Percentiles rank a stretch among this genome's conserved stretches.
Conservation (phyloP, 83 land plant species). For the Picea abies region DNA sequence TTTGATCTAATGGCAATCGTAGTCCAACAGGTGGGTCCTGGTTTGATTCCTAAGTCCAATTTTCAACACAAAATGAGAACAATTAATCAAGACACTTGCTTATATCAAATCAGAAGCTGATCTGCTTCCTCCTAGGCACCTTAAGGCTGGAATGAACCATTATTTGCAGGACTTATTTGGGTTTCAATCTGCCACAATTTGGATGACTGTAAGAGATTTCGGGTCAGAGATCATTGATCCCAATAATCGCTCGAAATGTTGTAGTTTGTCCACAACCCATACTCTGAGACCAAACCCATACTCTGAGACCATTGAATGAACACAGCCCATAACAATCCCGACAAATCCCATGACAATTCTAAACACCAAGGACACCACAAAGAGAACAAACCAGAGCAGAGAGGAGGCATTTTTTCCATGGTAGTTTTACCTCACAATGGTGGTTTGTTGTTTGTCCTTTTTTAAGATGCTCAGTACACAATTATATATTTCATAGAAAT, state of each 20-base stretch:
- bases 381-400: background rate
- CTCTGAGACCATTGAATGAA: constrained; percentile 13
- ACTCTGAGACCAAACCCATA: too few species aligned
- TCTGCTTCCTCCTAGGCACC: background rate
- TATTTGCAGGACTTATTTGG: background rate
- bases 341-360: background rate
- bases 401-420: background rate
- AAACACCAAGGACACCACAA: background rate
- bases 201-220: background rate
- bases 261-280: constrained; percentile 12
- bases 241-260: background rate
- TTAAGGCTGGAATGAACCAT: background rate
- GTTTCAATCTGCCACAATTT: background rate
- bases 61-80: too few species aligned
- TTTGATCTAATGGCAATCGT: too few species aligned
- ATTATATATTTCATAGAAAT: too few species aligned
- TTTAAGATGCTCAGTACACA: too few species aligned
- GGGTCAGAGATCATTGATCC: background rate
- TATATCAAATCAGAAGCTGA: background rate
- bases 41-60: too few species aligned
- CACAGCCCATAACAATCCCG: background rate
- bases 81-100: too few species aligned
- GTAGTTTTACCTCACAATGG: too few species aligned
- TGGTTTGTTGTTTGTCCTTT: too few species aligned
- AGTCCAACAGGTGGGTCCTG: too few species aligned